Evolutionary conservation across 2,329 filamentous ascomycete genomes (phyloP).

Genomic region (Dactylellina cionopaga): DNA sequence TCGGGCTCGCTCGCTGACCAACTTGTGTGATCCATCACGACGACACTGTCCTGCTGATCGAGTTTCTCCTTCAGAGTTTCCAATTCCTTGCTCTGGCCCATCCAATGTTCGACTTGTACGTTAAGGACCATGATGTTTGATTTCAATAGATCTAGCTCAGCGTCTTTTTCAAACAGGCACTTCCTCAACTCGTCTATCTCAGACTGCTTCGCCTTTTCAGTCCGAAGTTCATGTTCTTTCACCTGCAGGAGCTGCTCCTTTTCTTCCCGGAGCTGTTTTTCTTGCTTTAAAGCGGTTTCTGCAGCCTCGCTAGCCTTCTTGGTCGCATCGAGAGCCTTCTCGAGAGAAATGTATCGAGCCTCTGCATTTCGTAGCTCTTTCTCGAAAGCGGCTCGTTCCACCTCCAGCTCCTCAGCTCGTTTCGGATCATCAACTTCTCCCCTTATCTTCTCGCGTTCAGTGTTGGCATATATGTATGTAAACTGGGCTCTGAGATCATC

Average conservation of each 20-base stretch:
- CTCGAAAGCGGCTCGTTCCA: neutral
- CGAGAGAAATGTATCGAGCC: too few species aligned
- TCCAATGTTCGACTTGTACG: neutral
- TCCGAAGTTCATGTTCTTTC: too few species aligned
- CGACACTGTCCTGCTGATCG: too few species aligned
- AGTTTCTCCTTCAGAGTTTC: too few species aligned
- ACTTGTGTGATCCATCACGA: neutral
- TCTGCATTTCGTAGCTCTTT: neutral
- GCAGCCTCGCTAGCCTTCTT: too few species aligned
- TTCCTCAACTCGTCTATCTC: neutral
- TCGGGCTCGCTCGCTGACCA: neutral
- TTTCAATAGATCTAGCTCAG: neutral
- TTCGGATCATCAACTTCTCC: too few species aligned
- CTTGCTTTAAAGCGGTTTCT: too few species aligned
- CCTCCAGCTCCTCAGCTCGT: neutral
- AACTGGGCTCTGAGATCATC: too few species aligned
- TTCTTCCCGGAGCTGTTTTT: too few species aligned
- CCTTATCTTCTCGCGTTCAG: too few species aligned
- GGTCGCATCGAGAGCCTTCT: neutral
- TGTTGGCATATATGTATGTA: too few species aligned
- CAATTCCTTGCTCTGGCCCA: neutral
- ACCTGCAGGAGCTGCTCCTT: neutral
- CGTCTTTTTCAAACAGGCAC: neutral
- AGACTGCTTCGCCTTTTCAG: neutral
- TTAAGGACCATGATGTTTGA: neutral